Evolutionary conservation across 768 basidiomycete genomes (phyloP), one percentile per base, ranked within the genome.

Genomic region (Leccinum fibrillosum): DNA sequence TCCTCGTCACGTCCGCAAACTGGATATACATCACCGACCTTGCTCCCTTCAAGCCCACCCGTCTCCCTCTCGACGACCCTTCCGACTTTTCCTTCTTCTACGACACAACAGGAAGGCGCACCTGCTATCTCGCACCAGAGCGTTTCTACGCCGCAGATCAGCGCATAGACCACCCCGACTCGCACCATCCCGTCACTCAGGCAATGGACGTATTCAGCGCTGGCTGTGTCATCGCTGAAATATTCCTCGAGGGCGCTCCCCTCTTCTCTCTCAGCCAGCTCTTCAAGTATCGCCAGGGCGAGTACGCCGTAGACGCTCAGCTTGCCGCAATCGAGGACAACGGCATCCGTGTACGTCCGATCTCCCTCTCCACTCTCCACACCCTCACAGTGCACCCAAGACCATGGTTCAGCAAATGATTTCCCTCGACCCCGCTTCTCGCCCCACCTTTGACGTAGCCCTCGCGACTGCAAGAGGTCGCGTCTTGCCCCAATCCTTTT

Each of bases 61-160:
- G 86, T 71, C 84, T 99, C 11, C 97, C 97, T 0, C 82, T 98
- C 47, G 94, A 99, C 68, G 95, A 98, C 69, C 97, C 97, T 4
- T 86, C 95, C 7, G 94, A 96, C 75, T 99, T 97, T 73, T 95
- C 94, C 4, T 97, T 94, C 78, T 99, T 88, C 80, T 98, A 95
- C 73, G 97, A 99, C 73, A 94, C 93, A 4, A 94, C 92, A 12
- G 92, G 92, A 2, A 80, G 94, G 7, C 82, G 96, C 11, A 95
- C 92, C 1, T 99, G 97, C 71, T 98, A 98, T 67, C 78, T 99
- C 58, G 97, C 97, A 0, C 97, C 97, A 0, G 97, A 99, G 66
- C 80, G 97, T 10, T 99, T 98, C 76, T 98, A 90, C 72, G 85
- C 89, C 2, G 83, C 89, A 1, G 86, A 86, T 42, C 86, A 89